Evolutionary conservation across 225 moss, liverwort and hornwort genomes (phyloP).

Genomic region (Physcomitrium patens): DNA sequence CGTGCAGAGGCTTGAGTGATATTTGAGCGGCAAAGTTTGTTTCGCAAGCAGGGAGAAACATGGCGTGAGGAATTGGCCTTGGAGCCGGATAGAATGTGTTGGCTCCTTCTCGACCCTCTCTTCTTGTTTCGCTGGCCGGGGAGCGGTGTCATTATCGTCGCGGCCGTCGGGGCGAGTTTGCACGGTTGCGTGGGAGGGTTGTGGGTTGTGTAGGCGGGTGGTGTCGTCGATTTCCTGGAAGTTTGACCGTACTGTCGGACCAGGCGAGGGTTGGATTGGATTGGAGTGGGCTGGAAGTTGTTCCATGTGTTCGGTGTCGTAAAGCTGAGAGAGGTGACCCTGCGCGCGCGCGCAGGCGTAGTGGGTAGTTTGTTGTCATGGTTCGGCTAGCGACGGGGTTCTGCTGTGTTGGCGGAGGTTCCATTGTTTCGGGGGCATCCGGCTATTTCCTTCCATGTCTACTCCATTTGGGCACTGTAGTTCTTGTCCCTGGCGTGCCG

Average conservation of each 20-base stretch:
- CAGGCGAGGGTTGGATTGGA: too few species aligned
- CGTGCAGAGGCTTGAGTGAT: constrained; percentile 14
- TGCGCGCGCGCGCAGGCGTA: neutral
- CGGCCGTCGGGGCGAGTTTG: neutral
- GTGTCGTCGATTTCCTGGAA: neutral
- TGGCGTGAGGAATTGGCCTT: neutral
- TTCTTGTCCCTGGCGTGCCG: neutral
- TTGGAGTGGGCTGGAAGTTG: neutral
- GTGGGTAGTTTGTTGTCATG: too few species aligned
- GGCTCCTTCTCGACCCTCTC: neutral
- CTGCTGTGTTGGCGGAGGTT: neutral
- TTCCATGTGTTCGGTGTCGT: neutral
- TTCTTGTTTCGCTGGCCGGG: neutral
- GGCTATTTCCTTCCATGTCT: neutral
- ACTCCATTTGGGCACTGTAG: too few species aligned
- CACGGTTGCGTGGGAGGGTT: neutral
- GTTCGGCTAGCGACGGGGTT: constrained; percentile 13
- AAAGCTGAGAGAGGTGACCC: constrained; percentile 1
- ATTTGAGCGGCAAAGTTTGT: constrained; percentile 5
- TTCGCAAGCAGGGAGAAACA: neutral
- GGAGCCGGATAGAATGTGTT: neutral
- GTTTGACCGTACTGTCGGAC: neutral
- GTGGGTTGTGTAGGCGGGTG: neutral
- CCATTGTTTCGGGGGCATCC: neutral
- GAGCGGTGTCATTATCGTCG: neutral